Conservation (phyloP, 495 filamentous ascomycete species). For the Aspergillus homomorphus region DNA sequence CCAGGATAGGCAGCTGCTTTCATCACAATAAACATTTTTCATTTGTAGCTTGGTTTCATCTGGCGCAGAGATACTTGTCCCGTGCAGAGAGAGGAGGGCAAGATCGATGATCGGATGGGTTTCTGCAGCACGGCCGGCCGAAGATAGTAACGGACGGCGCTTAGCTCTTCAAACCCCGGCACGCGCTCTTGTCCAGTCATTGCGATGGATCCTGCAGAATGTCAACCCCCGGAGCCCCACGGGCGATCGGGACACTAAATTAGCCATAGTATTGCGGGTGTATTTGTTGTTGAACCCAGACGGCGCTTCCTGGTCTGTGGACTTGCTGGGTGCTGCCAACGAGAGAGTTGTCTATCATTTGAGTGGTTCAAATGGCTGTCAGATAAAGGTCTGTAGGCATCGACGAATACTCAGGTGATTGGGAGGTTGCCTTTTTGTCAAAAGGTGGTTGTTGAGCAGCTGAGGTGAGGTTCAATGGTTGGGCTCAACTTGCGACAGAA, state of each 20-base stretch:
- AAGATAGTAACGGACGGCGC: background rate
- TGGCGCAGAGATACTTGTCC: background rate
- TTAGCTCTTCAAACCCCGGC: background rate
- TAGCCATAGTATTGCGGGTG: background rate
- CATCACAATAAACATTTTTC: background rate
- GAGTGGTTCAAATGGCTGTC: background rate
- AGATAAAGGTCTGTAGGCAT: background rate
- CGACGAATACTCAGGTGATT: background rate
- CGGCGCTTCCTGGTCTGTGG: background rate
- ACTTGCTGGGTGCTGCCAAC: background rate
- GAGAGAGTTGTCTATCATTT: background rate
- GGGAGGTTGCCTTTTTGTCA: too few species aligned
- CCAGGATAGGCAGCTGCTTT: background rate
- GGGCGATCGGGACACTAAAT: background rate
- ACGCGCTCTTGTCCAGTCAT: background rate
- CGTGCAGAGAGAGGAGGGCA: too few species aligned
- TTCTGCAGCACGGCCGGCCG: background rate
- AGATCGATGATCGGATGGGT: background rate
- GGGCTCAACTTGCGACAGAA: background rate
- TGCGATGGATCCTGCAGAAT: background rate
- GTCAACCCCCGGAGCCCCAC: background rate
- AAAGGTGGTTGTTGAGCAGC: too few species aligned
- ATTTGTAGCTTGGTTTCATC: background rate
- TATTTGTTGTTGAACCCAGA: background rate
- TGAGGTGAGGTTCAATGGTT: too few species aligned